A percentile compares a stretch with the other conserved stretches of the same genome.
Conservation (phyloP, 805 yeast species). For the Limtongia smithiae region DNA sequence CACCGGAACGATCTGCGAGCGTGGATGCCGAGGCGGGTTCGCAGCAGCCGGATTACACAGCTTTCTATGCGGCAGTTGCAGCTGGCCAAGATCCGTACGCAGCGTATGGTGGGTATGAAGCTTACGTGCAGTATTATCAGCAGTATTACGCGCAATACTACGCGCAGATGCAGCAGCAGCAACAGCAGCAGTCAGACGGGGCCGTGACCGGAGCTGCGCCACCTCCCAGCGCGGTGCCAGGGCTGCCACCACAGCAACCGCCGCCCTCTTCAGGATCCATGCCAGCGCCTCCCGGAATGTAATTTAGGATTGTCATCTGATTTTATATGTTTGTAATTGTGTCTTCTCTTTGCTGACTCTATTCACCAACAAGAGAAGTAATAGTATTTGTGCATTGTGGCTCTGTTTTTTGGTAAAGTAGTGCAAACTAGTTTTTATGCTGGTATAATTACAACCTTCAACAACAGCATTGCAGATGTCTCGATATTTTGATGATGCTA, state of each 20-base stretch:
- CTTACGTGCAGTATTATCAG: slow-evolving; percentile 30
- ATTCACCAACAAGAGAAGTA: background rate
- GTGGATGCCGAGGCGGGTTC: slow-evolving; percentile 9
- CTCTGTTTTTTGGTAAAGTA: too few species aligned
- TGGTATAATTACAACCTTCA: too few species aligned
- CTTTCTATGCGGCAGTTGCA: slow-evolving; percentile 29
- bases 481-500: too few species aligned
- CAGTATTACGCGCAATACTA: slow-evolving; percentile 30
- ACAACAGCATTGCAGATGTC: too few species aligned
- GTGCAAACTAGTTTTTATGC: too few species aligned
- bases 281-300: slow-evolving; percentile 7
- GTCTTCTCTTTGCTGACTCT: background rate
- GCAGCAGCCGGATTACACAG: slow-evolving; percentile 26
- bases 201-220: slow-evolving; percentile 1
- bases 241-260: too few species aligned
- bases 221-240: background rate
- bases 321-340: background rate
- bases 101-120: slow-evolving; percentile 32
- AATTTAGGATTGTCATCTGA: background rate
- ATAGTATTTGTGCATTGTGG: too few species aligned
- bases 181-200: background rate
- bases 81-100: slow-evolving; percentile 32
- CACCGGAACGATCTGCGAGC: slow-evolving; percentile 10
- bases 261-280: background rate
- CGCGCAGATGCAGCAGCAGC: slow-evolving; percentile 20